These are phyloP conservation scores for Zygosaccharomyces sapae DNA, from an alignment of 1,139 yeast species.

Conservation along the genomic window DNA sequence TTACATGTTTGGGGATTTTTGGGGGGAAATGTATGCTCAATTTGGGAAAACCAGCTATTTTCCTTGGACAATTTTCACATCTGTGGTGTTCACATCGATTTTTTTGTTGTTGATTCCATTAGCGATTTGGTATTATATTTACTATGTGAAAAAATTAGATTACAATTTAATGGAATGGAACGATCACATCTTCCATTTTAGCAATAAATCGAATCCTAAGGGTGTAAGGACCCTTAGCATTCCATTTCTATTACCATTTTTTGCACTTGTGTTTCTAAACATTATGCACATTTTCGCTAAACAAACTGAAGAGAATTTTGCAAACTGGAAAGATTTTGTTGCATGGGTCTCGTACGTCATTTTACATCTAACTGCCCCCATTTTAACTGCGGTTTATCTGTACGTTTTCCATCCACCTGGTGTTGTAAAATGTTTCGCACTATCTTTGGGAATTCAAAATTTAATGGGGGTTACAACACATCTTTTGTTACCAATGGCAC, in stretches of 20 bases:
- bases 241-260: conserved; percentile 28
- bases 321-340: conserved; percentile 45
- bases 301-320: conserved; percentile 31
- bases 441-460: conserved; percentile 56
- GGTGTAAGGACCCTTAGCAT: conserved; percentile 17
- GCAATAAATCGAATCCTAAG: conserved; percentile 19
- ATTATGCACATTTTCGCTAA: conserved; percentile 40
- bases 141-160: conserved; percentile 20
- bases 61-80: conserved; percentile 14
- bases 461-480: conserved; percentile 58
- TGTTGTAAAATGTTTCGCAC: conserved; percentile 47
- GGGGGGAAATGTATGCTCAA: conserved; percentile 27
- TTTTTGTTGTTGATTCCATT: conserved; percentile 22
- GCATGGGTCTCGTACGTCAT: conserved; percentile 63
- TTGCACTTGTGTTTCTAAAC: conserved; percentile 34
- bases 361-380: conserved; percentile 56
- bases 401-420: conserved; percentile 68
- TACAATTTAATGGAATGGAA: conserved; percentile 28
- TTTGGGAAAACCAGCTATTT: conserved; percentile 11
- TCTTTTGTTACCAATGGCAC: conserved; percentile 59
- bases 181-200: conserved; percentile 24
- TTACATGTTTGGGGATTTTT: conserved; percentile 33
- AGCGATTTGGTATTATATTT: conserved; percentile 26
- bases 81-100: conserved; percentile 17
- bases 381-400: conserved; percentile 58